A percentile compares a stretch with the other conserved stretches of the same genome.
phyloP scores from a whole-genome alignment of 805 yeast species.

The Martiniozyma abietophila region DNA sequence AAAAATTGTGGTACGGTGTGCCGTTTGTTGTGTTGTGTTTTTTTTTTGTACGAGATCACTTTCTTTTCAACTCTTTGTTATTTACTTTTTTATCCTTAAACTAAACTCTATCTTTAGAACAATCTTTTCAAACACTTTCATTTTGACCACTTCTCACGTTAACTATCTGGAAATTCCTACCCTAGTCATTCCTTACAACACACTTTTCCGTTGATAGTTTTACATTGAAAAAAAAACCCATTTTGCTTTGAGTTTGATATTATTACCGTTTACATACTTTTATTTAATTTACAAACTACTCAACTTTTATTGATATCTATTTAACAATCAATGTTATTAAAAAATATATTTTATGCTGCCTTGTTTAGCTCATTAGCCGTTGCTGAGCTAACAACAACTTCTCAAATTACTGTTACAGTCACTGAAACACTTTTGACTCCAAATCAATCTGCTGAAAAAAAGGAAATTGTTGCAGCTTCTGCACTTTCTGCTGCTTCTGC shows the following conservation, averaged over 20 bases:
- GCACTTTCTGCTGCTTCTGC: conserved; percentile 20
- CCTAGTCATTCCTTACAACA: conserved; percentile 9
- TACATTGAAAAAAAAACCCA: too few species aligned
- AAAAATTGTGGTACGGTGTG: too few species aligned
- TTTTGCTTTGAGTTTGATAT: conserved; percentile 1
- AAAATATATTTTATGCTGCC: conserved; percentile 19
- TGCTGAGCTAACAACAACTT: conserved; percentile 33
- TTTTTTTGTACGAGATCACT: too few species aligned
- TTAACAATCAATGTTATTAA: conserved; percentile 19
- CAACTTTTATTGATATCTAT: conserved; percentile 4
- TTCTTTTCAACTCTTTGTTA: too few species aligned
- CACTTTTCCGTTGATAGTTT: conserved; percentile 6
- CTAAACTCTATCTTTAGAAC: too few species aligned
- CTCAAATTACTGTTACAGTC: conserved; percentile 34
- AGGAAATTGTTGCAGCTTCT: conserved; percentile 17
- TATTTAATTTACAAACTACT: background rate
- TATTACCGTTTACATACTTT: background rate
- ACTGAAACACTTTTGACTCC: conserved; percentile 40
- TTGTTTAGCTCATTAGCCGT: conserved; percentile 15
- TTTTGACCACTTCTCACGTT: too few species aligned
- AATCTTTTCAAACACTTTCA: too few species aligned
- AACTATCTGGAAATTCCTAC: conserved; percentile 8
- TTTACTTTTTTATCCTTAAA: too few species aligned
- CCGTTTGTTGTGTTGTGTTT: too few species aligned
- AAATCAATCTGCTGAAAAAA: conserved; percentile 29